Evolutionary conservation across 1,284 basidiomycete genomes (phyloP).

Genomic region (Ceratobasidium sp.): DNA sequence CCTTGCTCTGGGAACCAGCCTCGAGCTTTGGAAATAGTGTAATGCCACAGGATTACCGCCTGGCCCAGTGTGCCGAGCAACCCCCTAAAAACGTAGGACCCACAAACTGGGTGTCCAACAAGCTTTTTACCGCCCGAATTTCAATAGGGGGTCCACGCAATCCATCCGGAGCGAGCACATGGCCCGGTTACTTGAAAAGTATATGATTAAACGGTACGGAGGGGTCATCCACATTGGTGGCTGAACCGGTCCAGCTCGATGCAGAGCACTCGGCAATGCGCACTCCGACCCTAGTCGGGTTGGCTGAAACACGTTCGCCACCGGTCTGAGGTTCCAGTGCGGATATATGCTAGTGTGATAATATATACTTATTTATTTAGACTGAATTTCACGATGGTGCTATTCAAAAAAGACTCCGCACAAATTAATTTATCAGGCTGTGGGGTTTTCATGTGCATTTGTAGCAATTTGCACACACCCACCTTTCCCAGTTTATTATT

Average conservation of each 20-base stretch:
- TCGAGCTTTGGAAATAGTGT: not conserved
- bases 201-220: not conserved
- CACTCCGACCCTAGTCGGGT: not conserved
- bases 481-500: not conserved
- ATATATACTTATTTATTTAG: not conserved
- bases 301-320: not conserved
- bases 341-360: not conserved
- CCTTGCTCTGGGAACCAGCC: too few species aligned
- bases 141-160: not conserved
- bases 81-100: not conserved
- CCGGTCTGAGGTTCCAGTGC: not conserved
- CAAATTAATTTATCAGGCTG: not conserved
- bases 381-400: not conserved
- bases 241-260: not conserved
- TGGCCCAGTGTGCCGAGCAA: not conserved
- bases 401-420: not conserved
- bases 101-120: not conserved
- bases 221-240: not conserved
- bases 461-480: not conserved
- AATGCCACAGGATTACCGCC: not conserved
- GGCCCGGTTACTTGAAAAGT: conserved; percentile 1
- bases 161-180: conserved; percentile 2
- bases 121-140: not conserved
- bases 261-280: not conserved
- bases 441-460: not conserved